Conservation (phyloP, 169 alveolate species). For the Pseudocohnilembus persalinus region DNA sequence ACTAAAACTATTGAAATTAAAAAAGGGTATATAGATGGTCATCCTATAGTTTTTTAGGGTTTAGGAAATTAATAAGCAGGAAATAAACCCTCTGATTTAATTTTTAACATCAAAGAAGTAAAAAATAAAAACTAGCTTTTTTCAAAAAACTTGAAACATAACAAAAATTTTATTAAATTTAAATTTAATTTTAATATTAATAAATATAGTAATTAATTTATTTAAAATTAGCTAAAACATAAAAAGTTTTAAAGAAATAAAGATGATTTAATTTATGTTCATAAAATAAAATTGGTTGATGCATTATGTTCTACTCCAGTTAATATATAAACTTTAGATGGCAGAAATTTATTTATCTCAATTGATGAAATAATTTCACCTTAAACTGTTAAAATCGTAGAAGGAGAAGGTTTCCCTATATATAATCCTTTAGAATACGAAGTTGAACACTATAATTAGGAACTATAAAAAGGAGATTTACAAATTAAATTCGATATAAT, state of each 20-base stretch:
- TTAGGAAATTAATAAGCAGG: slow-evolving; percentile 33
- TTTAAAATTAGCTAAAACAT: neutral
- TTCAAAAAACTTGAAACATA: no score
- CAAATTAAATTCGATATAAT: slow-evolving; percentile 55
- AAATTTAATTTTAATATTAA: no score
- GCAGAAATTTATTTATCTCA: slow-evolving; percentile 54
- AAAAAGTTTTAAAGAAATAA: slow-evolving; percentile 46
- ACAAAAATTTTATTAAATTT: no score
- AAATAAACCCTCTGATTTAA: slow-evolving; percentile 35
- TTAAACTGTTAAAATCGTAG: slow-evolving; percentile 57
- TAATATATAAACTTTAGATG: slow-evolving; percentile 59
- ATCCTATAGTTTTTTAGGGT: slow-evolving; percentile 6
- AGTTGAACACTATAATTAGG: slow-evolving; percentile 41
- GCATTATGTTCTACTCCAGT: slow-evolving; percentile 70
- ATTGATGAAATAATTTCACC: slow-evolving; percentile 78
- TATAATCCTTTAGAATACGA: slow-evolving; percentile 39
- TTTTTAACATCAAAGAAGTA: slow-evolving; percentile 34
- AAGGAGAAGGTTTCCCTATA: slow-evolving; percentile 81
- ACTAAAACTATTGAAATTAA: slow-evolving; percentile 13
- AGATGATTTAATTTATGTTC: slow-evolving; percentile 69
- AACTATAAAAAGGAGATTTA: slow-evolving; percentile 51
- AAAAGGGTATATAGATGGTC: neutral
- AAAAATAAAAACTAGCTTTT: no score
- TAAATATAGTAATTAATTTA: no score
- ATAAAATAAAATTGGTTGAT: slow-evolving; percentile 53